Base-by-base conservation (phyloP, 1,284 basidiomycete genomes). In the Fomes fomentarius region DNA sequence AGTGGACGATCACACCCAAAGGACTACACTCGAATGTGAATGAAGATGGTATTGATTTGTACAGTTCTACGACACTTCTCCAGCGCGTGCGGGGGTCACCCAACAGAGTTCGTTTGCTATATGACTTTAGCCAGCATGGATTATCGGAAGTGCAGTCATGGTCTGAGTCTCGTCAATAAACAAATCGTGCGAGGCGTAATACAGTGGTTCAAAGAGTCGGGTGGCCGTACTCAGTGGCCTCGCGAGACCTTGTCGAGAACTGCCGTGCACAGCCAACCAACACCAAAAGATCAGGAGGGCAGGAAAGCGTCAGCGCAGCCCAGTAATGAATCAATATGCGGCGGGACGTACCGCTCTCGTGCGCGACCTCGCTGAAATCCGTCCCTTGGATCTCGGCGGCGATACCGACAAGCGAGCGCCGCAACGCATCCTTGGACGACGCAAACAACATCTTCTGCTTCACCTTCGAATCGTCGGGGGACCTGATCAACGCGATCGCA, bases 401-500 rank as follows among this genome's bases (percentile, higher is more conserved):
- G 63, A 94, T 80, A 42, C 93, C 93, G 17, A 82, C 78, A 60
- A 97, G 81, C 41, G 81, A 71, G 60, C 82, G 84, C 69, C 86
- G 85, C 55, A 99, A 75, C 11, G 89, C 92, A 39, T 96, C 93
- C 74, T 90, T 93, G 61, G 96, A 98, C 22, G 94, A 90, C 38
- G 96, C 91, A 74, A 85, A 93, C 66, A 98, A 69, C 96, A 99
- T 98, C 90, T 97, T 98, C 69, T 84, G 76, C 78, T 90, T 96
- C 75, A 97, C 82, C 78, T 86, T 91, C 48, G 94, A 86, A 38
- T 78, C 77, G 69, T 97, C 95, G 58, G 96, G 96, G 22, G 89
- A 84, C 95, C 95, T 97, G 57, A 49, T 49, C 47, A 42, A 19
- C 46, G 43, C 54, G 52, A 56, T 61, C 48, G 52, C 50, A 40